Conservation (phyloP, 2,329 filamentous ascomycete genomes). For the Aspergillus awamori region DNA sequence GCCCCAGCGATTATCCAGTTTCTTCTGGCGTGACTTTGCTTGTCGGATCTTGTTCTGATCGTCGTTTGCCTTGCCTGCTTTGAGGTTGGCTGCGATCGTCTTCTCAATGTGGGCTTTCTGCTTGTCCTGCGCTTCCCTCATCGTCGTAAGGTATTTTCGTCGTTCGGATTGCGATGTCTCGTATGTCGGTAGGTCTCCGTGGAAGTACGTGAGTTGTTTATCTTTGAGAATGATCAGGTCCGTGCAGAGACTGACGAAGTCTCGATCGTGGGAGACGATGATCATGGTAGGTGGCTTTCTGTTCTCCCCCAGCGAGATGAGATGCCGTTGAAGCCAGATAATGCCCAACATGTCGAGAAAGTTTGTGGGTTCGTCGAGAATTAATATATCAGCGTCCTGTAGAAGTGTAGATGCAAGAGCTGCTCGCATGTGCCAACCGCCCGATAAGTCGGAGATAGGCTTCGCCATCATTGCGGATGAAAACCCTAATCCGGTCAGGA, state of each 20-base stretch:
- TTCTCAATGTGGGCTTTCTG: conserved; percentile 80
- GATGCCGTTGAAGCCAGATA: conserved; percentile 78
- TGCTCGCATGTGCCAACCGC: conserved; percentile 75
- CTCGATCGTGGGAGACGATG: conserved; percentile 81
- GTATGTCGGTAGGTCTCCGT: conserved; percentile 73
- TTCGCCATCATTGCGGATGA: conserved; percentile 62
- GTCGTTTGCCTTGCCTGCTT: conserved; percentile 73
- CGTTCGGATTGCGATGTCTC: conserved; percentile 67
- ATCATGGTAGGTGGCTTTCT: conserved; percentile 63
- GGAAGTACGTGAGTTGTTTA: conserved; percentile 71
- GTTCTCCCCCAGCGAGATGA: conserved; percentile 59
- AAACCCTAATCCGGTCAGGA: conserved; percentile 73
- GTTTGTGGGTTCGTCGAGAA: conserved; percentile 86
- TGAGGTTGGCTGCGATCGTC: conserved; percentile 73
- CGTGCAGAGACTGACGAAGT: conserved; percentile 73
- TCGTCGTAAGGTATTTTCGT: conserved; percentile 67
- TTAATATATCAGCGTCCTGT: conserved; percentile 73
- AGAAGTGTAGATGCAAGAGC: conserved; percentile 67
- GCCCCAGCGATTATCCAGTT: conserved; percentile 79
- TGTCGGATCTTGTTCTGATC: conserved; percentile 86
- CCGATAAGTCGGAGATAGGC: conserved; percentile 68
- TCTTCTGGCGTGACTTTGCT: conserved; percentile 81
- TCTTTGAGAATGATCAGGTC: conserved; percentile 77
- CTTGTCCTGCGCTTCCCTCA: conserved; percentile 81
- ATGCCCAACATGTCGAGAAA: conserved; percentile 82